Evolutionary conservation across 495 filamentous ascomycete genomes (phyloP), one percentile per base, ranked within the genome.

Genomic region (Penicillium maclennaniae): DNA sequence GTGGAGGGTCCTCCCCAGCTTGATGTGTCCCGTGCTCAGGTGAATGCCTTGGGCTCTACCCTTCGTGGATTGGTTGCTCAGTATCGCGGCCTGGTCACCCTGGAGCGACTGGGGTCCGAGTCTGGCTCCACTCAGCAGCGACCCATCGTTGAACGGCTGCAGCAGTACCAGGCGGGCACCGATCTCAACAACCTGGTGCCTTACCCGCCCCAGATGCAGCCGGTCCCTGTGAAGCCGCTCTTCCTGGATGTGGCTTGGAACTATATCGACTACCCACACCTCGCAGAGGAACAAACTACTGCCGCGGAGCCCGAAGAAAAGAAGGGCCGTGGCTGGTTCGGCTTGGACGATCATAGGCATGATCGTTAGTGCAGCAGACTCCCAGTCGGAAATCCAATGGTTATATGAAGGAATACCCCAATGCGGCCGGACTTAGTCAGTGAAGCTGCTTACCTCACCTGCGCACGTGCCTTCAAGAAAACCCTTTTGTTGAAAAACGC

Each of bases 191-290:
- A 93, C 51, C 77, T 99, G 27, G 93, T 96, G 16, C 79, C 81
- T 0, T 97, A 91, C 65, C 95, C 93, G 6, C 92, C 93, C 0
- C 82, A 82, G 57, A 72, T 96, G 48, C 82, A 88, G 50, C 81
- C 88, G 0, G 82, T 97, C 36, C 91, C 93, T 0, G 91, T 97
- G 15, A 99, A 99, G 70, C 95, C 93, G 15, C 69, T 99, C 15
- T 97, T 97, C 77, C 80, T 97, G 42, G 93, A 99, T 66, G 88
- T 96, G 12, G 93, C 93, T 15, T 97, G 90, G 87, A 99, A 97
- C 67, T 99, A 96, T 66, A 90, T 99, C 54, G 85, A 91, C 19
- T 99, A 99, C 68, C 92, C 93, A 2, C 88, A 87, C 4, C 62
- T 12, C 6, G 56, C 55, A 7, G 59, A 65, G 40, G 63, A 51